Evolutionary conservation across 805 yeast genomes (phyloP), one percentile per base, ranked within the genome.

Genomic region (Grigorovia transvaalensis): DNA sequence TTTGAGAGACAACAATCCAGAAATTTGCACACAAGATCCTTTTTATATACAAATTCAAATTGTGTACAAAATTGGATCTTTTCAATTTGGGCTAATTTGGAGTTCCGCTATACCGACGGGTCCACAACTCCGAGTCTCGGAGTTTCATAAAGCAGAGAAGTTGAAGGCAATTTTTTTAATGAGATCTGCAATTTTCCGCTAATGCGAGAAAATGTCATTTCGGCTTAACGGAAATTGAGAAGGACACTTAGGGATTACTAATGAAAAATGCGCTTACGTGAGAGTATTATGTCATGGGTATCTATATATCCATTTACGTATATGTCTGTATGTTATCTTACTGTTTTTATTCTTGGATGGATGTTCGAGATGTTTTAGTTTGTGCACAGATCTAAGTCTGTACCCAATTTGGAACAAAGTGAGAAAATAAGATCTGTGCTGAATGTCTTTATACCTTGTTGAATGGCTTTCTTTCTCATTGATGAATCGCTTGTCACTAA

Each of bases 401-500:
- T 41, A 4, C 59, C 57, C 18, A 56, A 19, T 45, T 52, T 62
- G 29, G 59, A 64, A 53, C 67, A 64, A 15, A 63, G 49, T 15
- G 70, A 62, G 47, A 68, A 67, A 50, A 67, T 58, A 47, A 67
- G 66, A 46, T 66, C 60, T 2, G 70, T 67, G 43, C 66, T 64
- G 46, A 66, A 63, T 13, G 68, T 66, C 47, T 59, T 59, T 29
- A 67, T 66, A 4, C 54, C 56, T 45, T 60, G 66, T 40, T 61
- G 60, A 33, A 58, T 55, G 7, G 88, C 82, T 56, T 86, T 77
- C 44, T 81, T 65, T 55, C 85, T 71, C 86, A 85, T 81, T 56
- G 81, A 84, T 51, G 81, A 70, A 62, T 86, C 91, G 66, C 85
- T 91, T 1, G 90, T 82, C 41, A 85, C 78, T 48, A 85, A 67